These are phyloP conservation scores for Plasmodium malariae DNA, from an alignment of 169 alveolate species.

Conservation along the genomic window DNA sequence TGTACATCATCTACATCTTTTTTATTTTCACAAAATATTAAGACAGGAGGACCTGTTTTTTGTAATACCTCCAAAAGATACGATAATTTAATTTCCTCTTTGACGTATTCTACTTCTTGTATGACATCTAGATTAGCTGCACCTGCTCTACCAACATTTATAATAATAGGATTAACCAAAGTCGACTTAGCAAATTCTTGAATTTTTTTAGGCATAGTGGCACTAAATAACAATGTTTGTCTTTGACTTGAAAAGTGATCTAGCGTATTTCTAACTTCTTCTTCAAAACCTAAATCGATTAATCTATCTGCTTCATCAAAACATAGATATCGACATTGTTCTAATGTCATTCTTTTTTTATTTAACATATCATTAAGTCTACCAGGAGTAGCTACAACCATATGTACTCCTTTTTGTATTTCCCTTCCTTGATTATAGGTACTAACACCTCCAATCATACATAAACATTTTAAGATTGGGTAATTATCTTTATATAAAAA, in stretches of 20 bases:
- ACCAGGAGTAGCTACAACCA: constrained; percentile 99
- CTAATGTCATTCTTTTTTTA: constrained; percentile 90
- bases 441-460: constrained; percentile 90
- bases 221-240: constrained; percentile 96
- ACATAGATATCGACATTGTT: constrained; percentile 92
- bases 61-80: constrained; percentile 91
- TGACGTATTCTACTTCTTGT: constrained; percentile 94
- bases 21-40: constrained; percentile 95
- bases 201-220: constrained; percentile 98
- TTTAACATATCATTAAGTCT: constrained; percentile 95
- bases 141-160: constrained; percentile 96
- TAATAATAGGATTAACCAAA: constrained; percentile 93
- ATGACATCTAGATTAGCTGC: constrained; percentile 94
- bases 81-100: constrained; percentile 93
- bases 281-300: constrained; percentile 97
- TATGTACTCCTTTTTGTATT: constrained; percentile 92
- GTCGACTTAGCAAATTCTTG: constrained; percentile 96
- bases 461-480: constrained; percentile 83
- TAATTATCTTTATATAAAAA: constrained; percentile 80
- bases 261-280: constrained; percentile 94
- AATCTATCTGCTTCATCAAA: constrained; percentile 98
- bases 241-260: constrained; percentile 92
- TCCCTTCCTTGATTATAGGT: constrained; percentile 82
- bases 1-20: constrained; percentile 96
- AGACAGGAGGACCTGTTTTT: constrained; percentile 97